Percentiles rank a stretch among this genome's conserved stretches.
phyloP scores from a whole-genome alignment of 371 early-diverging fungal species.

The Circinella umbellata region DNA sequence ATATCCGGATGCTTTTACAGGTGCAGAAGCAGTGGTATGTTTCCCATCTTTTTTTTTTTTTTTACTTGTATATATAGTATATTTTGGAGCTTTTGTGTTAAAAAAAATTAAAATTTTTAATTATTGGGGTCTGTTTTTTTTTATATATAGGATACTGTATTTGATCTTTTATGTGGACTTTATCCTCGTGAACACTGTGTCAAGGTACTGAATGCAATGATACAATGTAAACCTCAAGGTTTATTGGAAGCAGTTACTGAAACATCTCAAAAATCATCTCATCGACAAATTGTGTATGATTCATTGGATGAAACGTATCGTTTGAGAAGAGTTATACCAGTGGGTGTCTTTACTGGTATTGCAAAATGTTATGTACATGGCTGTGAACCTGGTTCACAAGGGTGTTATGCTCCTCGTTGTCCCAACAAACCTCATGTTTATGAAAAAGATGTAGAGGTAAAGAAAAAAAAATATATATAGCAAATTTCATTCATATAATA shows the following conservation, averaged over 20 bases:
- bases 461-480: neutral
- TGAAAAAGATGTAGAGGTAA: constrained; percentile 21
- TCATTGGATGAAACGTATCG: constrained; percentile 25
- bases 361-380: constrained; percentile 25
- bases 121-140: neutral
- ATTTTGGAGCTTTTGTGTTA: too few relatives aligned
- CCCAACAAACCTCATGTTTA: constrained; percentile 24
- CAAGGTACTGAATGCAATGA: constrained; percentile 23
- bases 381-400: constrained; percentile 22
- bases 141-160: constrained; percentile 12
- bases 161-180: neutral
- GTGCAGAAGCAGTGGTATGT: constrained; percentile 33
- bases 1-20: constrained; percentile 28
- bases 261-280: constrained; percentile 14
- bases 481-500: neutral
- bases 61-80: too few relatives aligned
- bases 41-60: neutral
- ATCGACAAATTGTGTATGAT: constrained; percentile 18
- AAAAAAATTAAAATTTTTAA: neutral
- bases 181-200: constrained; percentile 17
- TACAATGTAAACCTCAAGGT: constrained; percentile 26
- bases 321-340: constrained; percentile 8
- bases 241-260: constrained; percentile 30
- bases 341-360: constrained; percentile 26
- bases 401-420: constrained; percentile 34